Evolutionary conservation across 805 yeast genomes (phyloP), one percentile per base, ranked within the genome.

Genomic region (Schizosaccharomyces osmophilus): DNA sequence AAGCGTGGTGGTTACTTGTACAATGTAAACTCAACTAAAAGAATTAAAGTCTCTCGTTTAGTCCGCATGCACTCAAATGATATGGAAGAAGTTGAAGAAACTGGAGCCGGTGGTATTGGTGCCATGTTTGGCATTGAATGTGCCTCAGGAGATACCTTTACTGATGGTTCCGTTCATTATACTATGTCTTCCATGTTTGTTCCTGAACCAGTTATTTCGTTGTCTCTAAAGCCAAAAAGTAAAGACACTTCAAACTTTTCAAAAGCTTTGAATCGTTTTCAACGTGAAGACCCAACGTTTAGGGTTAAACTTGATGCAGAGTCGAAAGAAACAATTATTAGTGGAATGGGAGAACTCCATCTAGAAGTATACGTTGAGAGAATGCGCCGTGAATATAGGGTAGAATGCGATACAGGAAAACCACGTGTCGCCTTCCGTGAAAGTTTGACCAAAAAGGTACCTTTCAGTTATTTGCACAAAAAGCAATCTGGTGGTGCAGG

Each of bases 401-500:
- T 93, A 64, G 95, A 87, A 63, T 90, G 97, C 76, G 77, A 81
- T 48, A 90, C 96, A 63, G 98, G 99, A 72, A 84, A 85, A 73
- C 99, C 99, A 59, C 95, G 89, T 77, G 99, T 93, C 51, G 87
- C 98, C 19, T 93, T 93, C 76, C 83, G 99, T 74, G 99, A 93
- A 75, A 84, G 97, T 51, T 82, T 90, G 66, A 75, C 85, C 45
- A 71, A 78, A 1, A 75, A 85, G 54, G 78, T 90, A 39, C 77
- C 81, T 15, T 90, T 93, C 69, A 97, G 93, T 72, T 87, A 84
- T 75, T 84, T 95, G 36, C 97, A 90, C 78, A 93, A 93, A 80
- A 90, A 88, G 72, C 99, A 93, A 77, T 80, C 90, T 70, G 99
- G 99, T 73, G 99, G 99, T 80, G 95, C 97, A 66, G 99, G 99